Percentiles rank a stretch among this genome's conserved stretches.
phyloP scores from a whole-genome alignment of 2,329 filamentous ascomycete species.

The Fusarium pseudoanthophilum region DNA sequence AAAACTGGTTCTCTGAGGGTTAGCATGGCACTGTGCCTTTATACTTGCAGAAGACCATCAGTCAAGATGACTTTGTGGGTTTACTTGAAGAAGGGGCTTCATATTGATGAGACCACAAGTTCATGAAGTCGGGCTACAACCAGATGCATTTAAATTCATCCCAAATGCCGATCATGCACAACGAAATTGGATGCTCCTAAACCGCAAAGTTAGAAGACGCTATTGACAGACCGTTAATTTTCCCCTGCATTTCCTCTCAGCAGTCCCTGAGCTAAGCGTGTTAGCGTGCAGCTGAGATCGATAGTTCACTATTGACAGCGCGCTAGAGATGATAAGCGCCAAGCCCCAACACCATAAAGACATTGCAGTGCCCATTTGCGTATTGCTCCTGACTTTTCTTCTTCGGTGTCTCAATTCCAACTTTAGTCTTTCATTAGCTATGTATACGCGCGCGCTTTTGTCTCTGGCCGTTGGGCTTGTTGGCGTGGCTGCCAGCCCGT shows the following conservation, averaged over 20 bases:
- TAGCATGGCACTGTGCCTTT: no score
- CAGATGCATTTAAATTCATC: no score
- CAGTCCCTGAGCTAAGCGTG: accelerated
- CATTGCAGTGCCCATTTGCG: background rate
- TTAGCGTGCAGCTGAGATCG: background rate
- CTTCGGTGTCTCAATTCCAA: background rate
- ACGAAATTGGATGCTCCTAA: background rate
- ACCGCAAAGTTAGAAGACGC: accelerated
- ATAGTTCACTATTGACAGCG: background rate
- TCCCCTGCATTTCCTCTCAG: background rate
- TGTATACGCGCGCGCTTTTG: accelerated
- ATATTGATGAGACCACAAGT: no score
- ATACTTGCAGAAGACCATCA: no score
- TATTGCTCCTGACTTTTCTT: no score
- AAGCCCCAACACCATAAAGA: background rate
- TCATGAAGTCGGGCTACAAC: no score
- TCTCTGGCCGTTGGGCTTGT: background rate
- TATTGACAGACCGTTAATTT: background rate
- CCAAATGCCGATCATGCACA: background rate
- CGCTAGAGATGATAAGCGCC: background rate
- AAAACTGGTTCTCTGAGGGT: no score
- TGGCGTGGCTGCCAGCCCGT: background rate
- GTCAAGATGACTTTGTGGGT: no score
- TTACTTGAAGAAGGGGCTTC: no score
- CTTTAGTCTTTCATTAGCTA: background rate